Evolutionary conservation across 1,139 yeast species (phyloP).

Genomic region (Geotrichum cucujoidarum): DNA sequence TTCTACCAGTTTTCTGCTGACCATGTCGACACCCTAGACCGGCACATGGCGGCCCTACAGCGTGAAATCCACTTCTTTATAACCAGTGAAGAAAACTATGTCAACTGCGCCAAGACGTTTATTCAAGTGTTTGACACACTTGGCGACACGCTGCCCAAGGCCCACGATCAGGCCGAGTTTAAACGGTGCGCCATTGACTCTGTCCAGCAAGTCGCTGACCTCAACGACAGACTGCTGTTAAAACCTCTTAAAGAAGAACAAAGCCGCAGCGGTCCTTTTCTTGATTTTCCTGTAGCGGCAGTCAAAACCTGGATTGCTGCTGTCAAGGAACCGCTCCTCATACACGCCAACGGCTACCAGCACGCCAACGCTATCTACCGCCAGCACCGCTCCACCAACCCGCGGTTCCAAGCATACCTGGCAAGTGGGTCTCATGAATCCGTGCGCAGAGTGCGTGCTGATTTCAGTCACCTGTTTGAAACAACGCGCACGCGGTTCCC

Average conservation of each 20-base stretch:
- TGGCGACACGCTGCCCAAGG: conserved; percentile 1
- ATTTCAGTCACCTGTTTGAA: conserved; percentile 15
- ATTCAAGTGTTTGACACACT: conserved; percentile 13
- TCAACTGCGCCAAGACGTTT: conserved; percentile 10
- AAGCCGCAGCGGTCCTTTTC: conserved; percentile 11
- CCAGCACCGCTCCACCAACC: conserved; percentile 3
- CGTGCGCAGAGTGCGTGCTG: conserved; percentile 1
- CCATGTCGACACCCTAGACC: neutral
- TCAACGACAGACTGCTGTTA: conserved; percentile 12
- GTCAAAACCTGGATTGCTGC: conserved; percentile 10
- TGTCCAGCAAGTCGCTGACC: conserved; percentile 3
- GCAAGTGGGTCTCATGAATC: conserved; percentile 4
- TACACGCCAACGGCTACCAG: conserved; percentile 12
- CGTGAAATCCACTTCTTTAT: conserved; percentile 17
- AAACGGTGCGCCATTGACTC: conserved; percentile 13
- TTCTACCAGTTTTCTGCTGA: conserved; percentile 13
- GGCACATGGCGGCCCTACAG: conserved; percentile 9
- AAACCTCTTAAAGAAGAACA: conserved; percentile 15
- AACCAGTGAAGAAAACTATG: conserved; percentile 16
- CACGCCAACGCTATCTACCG: conserved; percentile 8
- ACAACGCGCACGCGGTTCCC: conserved; percentile 16
- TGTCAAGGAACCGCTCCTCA: conserved; percentile 13
- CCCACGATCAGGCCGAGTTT: conserved; percentile 9
- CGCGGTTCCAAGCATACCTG: conserved; percentile 10
- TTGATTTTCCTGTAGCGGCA: conserved; percentile 6